Evolutionary conservation across 78 protist species (phyloP).

Genomic region (Speleostelium caveatum): DNA sequence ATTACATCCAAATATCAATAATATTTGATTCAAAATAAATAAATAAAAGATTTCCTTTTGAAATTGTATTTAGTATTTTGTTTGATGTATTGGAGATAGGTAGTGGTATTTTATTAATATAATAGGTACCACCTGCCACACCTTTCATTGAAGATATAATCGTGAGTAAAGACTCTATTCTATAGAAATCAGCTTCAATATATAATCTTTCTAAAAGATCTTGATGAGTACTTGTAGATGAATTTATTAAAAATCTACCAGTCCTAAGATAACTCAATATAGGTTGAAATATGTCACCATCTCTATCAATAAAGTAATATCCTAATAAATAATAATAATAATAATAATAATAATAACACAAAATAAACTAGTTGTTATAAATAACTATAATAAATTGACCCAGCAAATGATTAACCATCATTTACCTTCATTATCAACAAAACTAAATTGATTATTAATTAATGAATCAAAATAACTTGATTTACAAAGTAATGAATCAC

Average conservation of each 20-base stretch:
- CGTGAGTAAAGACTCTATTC: neutral
- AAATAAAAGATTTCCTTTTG: conserved; percentile 18
- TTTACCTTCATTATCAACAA: conserved; percentile 1
- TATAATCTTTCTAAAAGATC: neutral
- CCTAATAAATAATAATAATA: neutral
- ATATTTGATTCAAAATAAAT: neutral
- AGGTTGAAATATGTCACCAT: conserved; percentile 46
- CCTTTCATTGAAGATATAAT: neutral
- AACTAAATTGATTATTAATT: conserved; percentile 10
- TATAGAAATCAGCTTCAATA: conserved; percentile 38
- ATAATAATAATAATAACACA: too few species aligned
- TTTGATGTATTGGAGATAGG: neutral
- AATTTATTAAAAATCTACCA: conserved; percentile 8
- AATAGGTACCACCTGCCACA: conserved; percentile 9
- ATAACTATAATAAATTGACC: neutral
- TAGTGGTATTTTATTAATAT: neutral
- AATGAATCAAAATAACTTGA: conserved; percentile 7
- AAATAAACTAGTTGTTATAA: neutral
- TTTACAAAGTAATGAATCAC: conserved; percentile 20
- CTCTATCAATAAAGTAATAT: conserved; percentile 53
- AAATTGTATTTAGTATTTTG: neutral
- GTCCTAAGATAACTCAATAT: conserved; percentile 47
- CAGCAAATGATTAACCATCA: too few species aligned
- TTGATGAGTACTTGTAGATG: neutral
- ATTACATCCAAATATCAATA: conserved; percentile 29